Percentiles rank a stretch among this genome's conserved stretches.
These are phyloP conservation scores for Chaetomium strumarium DNA, from an alignment of 2,329 filamentous ascomycete genomes.

Conservation along the genomic window DNA sequence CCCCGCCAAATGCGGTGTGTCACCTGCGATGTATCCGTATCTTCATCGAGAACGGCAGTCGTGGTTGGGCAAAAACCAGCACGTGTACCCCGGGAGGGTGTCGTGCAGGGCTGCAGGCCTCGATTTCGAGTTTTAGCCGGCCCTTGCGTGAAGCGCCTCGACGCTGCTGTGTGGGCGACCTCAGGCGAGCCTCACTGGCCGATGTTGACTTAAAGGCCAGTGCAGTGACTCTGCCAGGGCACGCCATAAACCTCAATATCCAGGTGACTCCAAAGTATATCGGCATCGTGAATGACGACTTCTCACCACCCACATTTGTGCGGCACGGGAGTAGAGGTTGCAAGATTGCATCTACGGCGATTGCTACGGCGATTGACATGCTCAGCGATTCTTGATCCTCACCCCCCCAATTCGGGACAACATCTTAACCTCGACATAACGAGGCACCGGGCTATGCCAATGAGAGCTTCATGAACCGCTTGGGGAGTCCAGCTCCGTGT, in stretches of 20 bases:
- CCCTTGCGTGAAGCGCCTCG: constrained; percentile 2
- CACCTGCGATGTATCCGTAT: constrained; percentile 12
- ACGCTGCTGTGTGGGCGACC: constrained; percentile 8
- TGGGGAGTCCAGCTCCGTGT: background rate
- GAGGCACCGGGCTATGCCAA: background rate
- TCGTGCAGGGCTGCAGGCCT: constrained; percentile 12
- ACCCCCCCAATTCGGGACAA: background rate
- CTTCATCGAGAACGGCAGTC: constrained; percentile 1
- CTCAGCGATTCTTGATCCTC: background rate
- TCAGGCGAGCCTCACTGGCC: constrained; percentile 8
- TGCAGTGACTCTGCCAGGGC: background rate
- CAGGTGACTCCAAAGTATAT: background rate
- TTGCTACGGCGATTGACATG: too few relatives aligned
- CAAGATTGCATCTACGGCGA: too few relatives aligned
- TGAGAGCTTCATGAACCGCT: background rate
- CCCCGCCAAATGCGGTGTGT: constrained; percentile 10
- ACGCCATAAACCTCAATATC: too few relatives aligned
- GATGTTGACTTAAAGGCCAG: background rate
- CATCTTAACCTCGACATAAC: background rate
- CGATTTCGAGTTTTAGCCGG: constrained; percentile 16
- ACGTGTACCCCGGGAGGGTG: constrained; percentile 13
- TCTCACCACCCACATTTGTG: too few relatives aligned
- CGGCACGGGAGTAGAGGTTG: too few relatives aligned
- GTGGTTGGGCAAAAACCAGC: constrained; percentile 15
- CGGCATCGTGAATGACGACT: background rate